Conservation (phyloP, 106 monocot species). For the Apostasia shenzhenica region DNA sequence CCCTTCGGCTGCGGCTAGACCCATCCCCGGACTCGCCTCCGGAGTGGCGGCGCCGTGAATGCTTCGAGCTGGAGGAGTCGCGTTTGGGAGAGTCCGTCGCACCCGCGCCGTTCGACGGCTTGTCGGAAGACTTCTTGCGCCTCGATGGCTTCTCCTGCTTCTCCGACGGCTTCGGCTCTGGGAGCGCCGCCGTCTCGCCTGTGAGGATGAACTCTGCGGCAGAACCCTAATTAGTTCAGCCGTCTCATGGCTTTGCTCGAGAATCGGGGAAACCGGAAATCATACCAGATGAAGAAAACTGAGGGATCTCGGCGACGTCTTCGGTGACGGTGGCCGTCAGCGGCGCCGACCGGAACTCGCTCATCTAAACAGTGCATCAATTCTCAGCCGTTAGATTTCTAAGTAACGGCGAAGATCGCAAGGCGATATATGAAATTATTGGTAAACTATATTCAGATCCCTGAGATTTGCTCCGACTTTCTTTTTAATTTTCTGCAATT, state of each 20-base stretch:
- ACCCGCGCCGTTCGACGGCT: neutral
- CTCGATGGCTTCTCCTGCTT: neutral
- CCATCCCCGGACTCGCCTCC: neutral
- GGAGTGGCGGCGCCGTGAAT: neutral
- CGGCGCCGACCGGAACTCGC: slow-evolving; percentile 10
- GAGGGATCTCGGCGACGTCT: neutral
- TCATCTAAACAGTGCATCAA: slow-evolving; percentile 11
- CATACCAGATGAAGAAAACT: slow-evolving; percentile 6
- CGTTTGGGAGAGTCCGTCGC: no score
- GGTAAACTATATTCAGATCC: no score
- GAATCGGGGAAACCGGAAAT: no score
- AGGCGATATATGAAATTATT: no score
- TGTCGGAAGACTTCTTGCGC: neutral
- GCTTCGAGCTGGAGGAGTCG: neutral
- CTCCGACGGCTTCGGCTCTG: neutral
- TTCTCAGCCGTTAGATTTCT: neutral
- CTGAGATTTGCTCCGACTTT: no score
- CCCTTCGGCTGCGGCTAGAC: no score
- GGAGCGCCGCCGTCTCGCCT: no score
- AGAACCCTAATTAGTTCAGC: no score
- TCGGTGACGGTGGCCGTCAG: neutral
- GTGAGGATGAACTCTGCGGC: neutral
- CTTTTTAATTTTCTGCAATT: no score
- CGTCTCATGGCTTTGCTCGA: no score
- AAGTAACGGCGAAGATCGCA: neutral